Evolutionary conservation across 208 protist genomes (phyloP).

Genomic region (Trypanosoma lewisi): DNA sequence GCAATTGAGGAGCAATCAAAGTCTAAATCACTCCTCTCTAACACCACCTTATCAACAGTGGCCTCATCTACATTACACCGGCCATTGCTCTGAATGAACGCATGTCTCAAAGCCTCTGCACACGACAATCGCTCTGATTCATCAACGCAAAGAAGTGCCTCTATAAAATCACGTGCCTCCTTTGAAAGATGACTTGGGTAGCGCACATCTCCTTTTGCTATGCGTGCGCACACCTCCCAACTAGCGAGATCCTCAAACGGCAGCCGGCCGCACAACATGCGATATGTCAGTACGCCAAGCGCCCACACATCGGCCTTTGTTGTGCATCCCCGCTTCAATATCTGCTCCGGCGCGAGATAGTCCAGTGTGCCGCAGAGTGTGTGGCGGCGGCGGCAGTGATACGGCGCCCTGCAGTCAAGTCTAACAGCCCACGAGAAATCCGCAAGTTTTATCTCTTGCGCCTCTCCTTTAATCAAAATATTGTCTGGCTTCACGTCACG

Average conservation of each 20-base stretch:
- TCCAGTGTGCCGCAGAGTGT: constrained; percentile 95
- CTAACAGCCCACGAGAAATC: constrained; percentile 94
- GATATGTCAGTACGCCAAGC: constrained; percentile 59
- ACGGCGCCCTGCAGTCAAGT: constrained; percentile 6
- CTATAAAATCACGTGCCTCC: constrained; percentile 49
- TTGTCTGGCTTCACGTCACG: constrained; percentile 79
- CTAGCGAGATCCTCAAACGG: constrained; percentile 49
- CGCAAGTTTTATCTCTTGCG: constrained; percentile 89
- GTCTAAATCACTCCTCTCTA: background rate
- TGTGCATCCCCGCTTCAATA: constrained; percentile 37
- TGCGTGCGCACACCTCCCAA: constrained; percentile 33
- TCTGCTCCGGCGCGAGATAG: constrained; percentile 97
- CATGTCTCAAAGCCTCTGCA: constrained; percentile 49
- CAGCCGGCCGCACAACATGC: constrained; percentile 45
- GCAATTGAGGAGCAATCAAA: background rate
- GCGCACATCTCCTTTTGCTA: constrained; percentile 35
- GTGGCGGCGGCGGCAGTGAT: constrained; percentile 23
- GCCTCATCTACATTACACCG: background rate
- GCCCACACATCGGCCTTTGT: constrained; percentile 76
- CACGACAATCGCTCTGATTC: constrained; percentile 45
- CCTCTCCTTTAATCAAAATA: constrained; percentile 49
- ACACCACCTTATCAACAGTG: background rate
- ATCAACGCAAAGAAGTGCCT: constrained; percentile 45
- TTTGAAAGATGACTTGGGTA: constrained; percentile 36
- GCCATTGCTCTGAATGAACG: constrained; percentile 34